Conservation (phyloP, 441 rosid genomes). For the Heliophila coronopifolia region DNA sequence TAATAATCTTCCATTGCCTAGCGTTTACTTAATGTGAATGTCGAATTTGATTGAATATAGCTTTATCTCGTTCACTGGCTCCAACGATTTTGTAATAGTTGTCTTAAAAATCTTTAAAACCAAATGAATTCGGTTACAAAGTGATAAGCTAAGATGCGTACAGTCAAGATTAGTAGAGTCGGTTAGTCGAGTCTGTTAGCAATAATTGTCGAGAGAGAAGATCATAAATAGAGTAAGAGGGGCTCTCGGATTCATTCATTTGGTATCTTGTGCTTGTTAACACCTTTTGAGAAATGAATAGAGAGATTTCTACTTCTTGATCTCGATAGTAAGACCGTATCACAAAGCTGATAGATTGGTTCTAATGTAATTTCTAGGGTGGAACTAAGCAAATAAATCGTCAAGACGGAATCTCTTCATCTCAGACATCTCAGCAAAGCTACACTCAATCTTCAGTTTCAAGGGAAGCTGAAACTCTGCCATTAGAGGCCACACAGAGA, state of each 20-base stretch:
- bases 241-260: too few relatives aligned
- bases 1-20: not conserved
- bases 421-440: conserved; percentile 29
- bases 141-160: too few relatives aligned
- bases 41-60: not conserved
- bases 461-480: conserved; percentile 32
- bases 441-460: conserved; percentile 35
- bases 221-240: too few relatives aligned
- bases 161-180: too few relatives aligned
- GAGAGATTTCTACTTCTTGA: too few relatives aligned
- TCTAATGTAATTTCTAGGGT: conserved; percentile 34
- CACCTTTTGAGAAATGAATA: too few relatives aligned
- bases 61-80: not conserved
- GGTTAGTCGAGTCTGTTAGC: too few relatives aligned
- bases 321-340: too few relatives aligned
- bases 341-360: not conserved
- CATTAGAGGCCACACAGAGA: conserved; percentile 29
- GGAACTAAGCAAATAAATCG: conserved; percentile 57
- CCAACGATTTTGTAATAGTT: not conserved
- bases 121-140: not conserved
- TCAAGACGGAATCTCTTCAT: conserved; percentile 36
- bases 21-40: not conserved
- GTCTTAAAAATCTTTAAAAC: not conserved
- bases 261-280: too few relatives aligned
- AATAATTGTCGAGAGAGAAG: too few relatives aligned